Percentiles rank a stretch among this genome's conserved stretches.
These are phyloP conservation scores for Phytophthora boehmeriae DNA, from an alignment of 352 stramenopile genomes.

Conservation along the genomic window DNA sequence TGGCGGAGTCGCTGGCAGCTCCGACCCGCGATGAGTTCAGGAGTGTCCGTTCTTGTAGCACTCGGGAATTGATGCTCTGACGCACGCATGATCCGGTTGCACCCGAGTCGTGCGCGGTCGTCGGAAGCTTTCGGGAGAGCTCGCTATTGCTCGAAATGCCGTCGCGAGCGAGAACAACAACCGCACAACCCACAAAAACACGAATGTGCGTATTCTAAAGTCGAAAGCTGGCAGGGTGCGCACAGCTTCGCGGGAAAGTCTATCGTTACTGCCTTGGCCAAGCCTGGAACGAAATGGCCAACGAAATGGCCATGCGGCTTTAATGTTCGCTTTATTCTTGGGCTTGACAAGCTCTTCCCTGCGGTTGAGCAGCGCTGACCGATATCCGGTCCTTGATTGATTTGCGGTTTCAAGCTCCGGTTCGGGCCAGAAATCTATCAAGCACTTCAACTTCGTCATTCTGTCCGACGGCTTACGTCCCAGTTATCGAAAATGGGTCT, in stretches of 20 bases:
- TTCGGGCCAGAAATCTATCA: no score
- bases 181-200: constrained; percentile 31
- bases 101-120: background rate
- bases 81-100: constrained; percentile 14
- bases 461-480: no score
- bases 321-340: no score
- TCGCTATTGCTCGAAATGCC: constrained; percentile 29
- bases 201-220: constrained; percentile 17
- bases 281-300: constrained; percentile 25
- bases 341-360: no score
- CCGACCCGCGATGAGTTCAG: constrained; percentile 22
- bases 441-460: no score
- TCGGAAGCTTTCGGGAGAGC: constrained; percentile 16
- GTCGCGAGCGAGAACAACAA: constrained; percentile 3
- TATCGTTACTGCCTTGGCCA: constrained; percentile 19
- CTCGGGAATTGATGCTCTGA: constrained; percentile 28
- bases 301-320: constrained; percentile 6
- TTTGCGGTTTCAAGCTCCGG: no score
- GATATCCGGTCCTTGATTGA: no score
- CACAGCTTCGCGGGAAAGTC: constrained; percentile 16
- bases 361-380: no score
- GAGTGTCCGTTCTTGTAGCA: constrained; percentile 15
- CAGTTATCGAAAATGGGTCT: background rate
- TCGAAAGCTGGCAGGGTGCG: constrained; percentile 10
- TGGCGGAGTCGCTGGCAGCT: background rate